A percentile compares a stretch with the other conserved stretches of the same genome.
Evolutionary conservation across 345 rosid genomes (phyloP).

Genomic region (Erodium maritimum): DNA sequence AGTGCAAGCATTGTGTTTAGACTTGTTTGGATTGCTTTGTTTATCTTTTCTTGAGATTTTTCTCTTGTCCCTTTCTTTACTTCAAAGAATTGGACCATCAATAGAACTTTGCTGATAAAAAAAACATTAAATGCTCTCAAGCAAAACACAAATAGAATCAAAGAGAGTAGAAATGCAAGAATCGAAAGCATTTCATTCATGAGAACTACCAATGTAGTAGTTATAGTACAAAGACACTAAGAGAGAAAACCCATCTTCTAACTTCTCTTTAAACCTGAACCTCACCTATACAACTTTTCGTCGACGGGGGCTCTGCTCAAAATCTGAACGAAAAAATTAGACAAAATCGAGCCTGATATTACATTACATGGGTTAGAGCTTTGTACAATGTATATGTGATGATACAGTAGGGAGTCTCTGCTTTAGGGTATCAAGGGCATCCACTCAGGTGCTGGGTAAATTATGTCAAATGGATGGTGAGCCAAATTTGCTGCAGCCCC

Average conservation of each 20-base stretch:
- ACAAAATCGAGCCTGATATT: conserved; percentile 5
- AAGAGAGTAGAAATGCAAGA: neutral
- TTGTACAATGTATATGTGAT: conserved; percentile 29
- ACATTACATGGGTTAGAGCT: conserved; percentile 38
- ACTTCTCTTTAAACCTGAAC: conserved; percentile 18
- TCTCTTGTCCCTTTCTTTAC: too few species aligned
- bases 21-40: too few species aligned
- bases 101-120: too few species aligned
- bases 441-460: conserved; percentile 22
- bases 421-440: conserved; percentile 18
- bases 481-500: conserved; percentile 6
- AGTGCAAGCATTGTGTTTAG: too few species aligned
- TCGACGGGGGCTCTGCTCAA: conserved; percentile 28
- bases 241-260: conserved; percentile 20
- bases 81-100: too few species aligned
- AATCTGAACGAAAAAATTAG: conserved; percentile 9
- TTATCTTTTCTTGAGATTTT: too few species aligned
- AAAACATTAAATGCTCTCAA: too few species aligned
- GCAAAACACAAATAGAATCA: conserved; percentile 3
- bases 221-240: conserved; percentile 28
- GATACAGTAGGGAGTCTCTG: conserved; percentile 25
- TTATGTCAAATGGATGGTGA: conserved; percentile 16
- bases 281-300: conserved; percentile 37
- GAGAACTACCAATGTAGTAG: conserved; percentile 4
- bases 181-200: neutral